phyloP scores from a whole-genome alignment of 352 stramenopile genomes.

The Pythium aphanidermatum region DNA sequence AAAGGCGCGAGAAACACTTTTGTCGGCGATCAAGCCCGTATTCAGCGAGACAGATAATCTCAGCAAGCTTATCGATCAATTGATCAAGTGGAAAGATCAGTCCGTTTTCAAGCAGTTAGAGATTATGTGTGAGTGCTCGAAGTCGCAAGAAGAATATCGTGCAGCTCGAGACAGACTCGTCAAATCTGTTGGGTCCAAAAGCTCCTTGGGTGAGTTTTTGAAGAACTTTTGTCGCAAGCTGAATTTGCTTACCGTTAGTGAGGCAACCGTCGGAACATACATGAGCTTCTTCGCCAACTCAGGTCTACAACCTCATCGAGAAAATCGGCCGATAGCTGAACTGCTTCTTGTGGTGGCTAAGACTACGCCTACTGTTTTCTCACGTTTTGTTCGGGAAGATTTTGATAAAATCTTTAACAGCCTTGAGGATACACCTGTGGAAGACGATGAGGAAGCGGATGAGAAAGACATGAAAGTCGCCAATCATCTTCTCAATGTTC shows the following conservation, averaged over 20 bases:
- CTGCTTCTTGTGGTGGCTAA: constrained; percentile 47
- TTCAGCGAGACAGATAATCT: constrained; percentile 58
- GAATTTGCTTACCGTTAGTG: constrained; percentile 61
- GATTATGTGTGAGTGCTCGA: constrained; percentile 47
- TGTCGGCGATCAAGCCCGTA: constrained; percentile 32
- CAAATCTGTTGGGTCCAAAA: constrained; percentile 76
- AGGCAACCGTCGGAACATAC: constrained; percentile 26
- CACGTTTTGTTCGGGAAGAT: constrained; percentile 41
- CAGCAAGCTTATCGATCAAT: constrained; percentile 50
- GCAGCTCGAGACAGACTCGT: constrained; percentile 59
- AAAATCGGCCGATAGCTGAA: constrained; percentile 53
- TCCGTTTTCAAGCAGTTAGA: constrained; percentile 71
- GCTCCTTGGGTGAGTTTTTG: constrained; percentile 61
- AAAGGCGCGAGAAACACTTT: constrained; percentile 28
- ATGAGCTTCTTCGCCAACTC: constrained; percentile 37
- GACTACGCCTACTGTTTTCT: constrained; percentile 43
- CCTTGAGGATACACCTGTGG: constrained; percentile 19
- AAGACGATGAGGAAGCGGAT: constrained; percentile 28
- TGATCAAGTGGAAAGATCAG: constrained; percentile 73
- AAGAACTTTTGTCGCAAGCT: constrained; percentile 83
- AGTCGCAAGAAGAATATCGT: constrained; percentile 40
- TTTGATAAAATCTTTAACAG: constrained; percentile 41
- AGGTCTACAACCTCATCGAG: constrained; percentile 19
- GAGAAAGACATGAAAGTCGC: constrained; percentile 31
- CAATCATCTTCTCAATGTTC: constrained; percentile 36